These are phyloP conservation scores for Termitomyces sp. DNA, from an alignment of 768 basidiomycete genomes.

Conservation along the genomic window DNA sequence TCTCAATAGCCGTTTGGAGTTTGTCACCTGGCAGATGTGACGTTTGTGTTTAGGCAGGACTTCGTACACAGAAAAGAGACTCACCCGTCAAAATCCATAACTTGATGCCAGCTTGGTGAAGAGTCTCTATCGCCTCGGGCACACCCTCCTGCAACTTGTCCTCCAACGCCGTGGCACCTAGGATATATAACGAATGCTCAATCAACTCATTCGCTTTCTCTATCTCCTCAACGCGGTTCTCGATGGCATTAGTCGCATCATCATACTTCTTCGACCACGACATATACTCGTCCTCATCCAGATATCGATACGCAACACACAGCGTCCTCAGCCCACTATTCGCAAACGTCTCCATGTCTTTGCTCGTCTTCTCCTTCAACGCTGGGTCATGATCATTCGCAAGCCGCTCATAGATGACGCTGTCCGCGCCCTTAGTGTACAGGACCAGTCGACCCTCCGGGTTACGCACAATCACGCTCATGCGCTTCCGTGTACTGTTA, in stretches of 20 bases:
- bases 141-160: conserved; percentile 98
- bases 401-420: conserved; percentile 86
- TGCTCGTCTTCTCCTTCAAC: conserved; percentile 72
- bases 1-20: conserved; percentile 96
- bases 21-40: conserved; percentile 67
- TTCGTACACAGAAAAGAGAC: neutral
- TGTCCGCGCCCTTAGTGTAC: conserved; percentile 97
- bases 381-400: conserved; percentile 66
- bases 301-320: conserved; percentile 76
- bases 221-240: conserved; percentile 86
- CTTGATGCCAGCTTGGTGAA: conserved; percentile 94
- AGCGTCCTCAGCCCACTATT: conserved; percentile 90
- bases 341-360: conserved; percentile 91
- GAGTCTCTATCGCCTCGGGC: conserved; percentile 88
- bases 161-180: conserved; percentile 94
- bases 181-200: conserved; percentile 76
- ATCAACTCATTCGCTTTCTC: conserved; percentile 82
- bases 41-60: neutral
- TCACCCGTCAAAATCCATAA: conserved; percentile 94
- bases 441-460: conserved; percentile 80
- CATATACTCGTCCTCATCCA: conserved; percentile 81
- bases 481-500: conserved; percentile 90
- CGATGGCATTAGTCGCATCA: conserved; percentile 67
- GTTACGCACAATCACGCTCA: conserved; percentile 86
- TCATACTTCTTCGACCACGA: conserved; percentile 80